Conservation (phyloP, 768 basidiomycete species). For the Fomitopsis serialis region DNA sequence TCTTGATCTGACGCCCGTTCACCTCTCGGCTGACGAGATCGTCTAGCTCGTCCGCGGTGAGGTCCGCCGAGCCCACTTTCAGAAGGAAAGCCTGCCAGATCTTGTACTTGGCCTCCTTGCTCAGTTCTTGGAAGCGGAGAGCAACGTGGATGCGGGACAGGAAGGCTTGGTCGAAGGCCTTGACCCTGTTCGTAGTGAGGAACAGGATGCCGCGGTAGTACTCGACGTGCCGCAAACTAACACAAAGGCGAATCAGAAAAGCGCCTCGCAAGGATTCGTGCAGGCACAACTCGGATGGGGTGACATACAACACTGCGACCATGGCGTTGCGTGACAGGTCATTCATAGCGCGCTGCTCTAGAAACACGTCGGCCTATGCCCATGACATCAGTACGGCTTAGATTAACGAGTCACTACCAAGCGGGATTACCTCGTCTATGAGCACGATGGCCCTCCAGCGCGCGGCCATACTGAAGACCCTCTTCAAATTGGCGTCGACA, state of each 20-base stretch:
- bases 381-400: background rate
- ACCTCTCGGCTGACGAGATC: conserved; percentile 43
- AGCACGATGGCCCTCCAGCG: conserved; percentile 30
- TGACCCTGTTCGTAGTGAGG: conserved; percentile 34
- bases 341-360: conserved; percentile 59
- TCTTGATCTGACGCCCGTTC: conserved; percentile 67
- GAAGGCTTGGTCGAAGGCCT: conserved; percentile 34
- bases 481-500: conserved; percentile 23
- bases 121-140: conserved; percentile 57
- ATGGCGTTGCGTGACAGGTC: conserved; percentile 66
- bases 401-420: background rate
- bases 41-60: conserved; percentile 29
- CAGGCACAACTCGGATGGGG: no score
- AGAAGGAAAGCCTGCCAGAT: conserved; percentile 54
- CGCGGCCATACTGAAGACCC: conserved; percentile 27
- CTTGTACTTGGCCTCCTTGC: conserved; percentile 12
- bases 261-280: no score
- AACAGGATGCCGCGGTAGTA: conserved; percentile 33
- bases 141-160: conserved; percentile 27
- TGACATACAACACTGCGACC: conserved; percentile 50
- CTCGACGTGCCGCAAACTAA: conserved; percentile 1
- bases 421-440: conserved; percentile 16
- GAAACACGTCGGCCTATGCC: conserved; percentile 54
- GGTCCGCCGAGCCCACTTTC: conserved; percentile 31
- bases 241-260: background rate